Base-by-base conservation (phyloP, 2,329 filamentous ascomycete species). In the Setomelanomma holmii region DNA sequence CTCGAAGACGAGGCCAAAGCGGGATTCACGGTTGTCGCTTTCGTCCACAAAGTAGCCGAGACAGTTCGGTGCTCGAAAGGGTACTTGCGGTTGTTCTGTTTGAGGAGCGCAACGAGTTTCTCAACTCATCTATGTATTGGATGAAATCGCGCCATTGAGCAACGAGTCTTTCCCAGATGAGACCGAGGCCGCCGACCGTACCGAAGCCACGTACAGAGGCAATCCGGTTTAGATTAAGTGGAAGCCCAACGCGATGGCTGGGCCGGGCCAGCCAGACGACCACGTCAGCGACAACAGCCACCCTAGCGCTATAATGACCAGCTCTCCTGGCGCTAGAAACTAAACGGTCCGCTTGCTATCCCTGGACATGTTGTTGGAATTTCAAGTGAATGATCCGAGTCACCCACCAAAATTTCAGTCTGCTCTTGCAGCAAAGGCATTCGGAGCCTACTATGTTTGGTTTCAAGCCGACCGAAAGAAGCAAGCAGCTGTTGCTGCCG, bases 1-100 rank as follows among this genome's bases (percentile, higher is more conserved):
- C 44, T 82, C 78, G 54, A 85, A 86, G 10, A 85, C 75, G 16
- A 86, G 75, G 2, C 82, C 83, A 12, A 84, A 79, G 12, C 80
- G 78, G 39, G 76, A 38, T 45, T 65, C 57, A n/a, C 68, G 77
- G 41, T 76, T 38, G 41, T 64, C 56, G 20, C 68, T 63, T 34
- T 71, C 62, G 47, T 75, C 72, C 6, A 63, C 58, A 57, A 75
- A 74, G 53, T 74, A 74, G 23, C 72, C 72, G 4, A 72, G 56
- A 45, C 72, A 75, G 44, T 65, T 60, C 0, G 72, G 72, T 0
- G 71, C 72, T 11, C 69, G 60, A 57, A 73, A 74, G 21, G 63
- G 62, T 27, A 68, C 59, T 17, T 64, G 5, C 56, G 50, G 52
- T 65, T 68, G 55, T 68, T 68, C 20, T 68, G 62, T 41, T 67